Evolutionary conservation across 2,329 filamentous ascomycete species (phyloP).

Genomic region (Arthrobotrys iridis): DNA sequence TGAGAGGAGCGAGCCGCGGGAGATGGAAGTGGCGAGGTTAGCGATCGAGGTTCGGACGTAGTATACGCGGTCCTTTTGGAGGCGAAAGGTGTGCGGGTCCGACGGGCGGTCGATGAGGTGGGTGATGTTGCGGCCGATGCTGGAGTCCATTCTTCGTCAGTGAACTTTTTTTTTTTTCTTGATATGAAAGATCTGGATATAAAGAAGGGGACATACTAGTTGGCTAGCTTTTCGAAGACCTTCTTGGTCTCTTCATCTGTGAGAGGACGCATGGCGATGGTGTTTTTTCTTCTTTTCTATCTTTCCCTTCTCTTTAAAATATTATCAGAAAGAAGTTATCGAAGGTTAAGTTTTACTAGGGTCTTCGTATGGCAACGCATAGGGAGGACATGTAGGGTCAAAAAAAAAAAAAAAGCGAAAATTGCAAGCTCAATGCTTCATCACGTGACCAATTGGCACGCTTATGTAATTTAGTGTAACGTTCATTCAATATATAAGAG

Average conservation of each 20-base stretch:
- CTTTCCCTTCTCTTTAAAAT: neutral
- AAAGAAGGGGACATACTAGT: conserved; percentile 87
- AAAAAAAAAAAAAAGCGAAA: conserved; percentile 11
- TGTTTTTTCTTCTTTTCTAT: neutral
- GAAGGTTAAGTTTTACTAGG: conserved; percentile 16
- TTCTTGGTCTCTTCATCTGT: conserved; percentile 74
- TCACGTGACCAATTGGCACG: too few relatives aligned
- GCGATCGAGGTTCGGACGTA: conserved; percentile 90
- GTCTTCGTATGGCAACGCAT: too few relatives aligned
- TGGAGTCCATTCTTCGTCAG: conserved; percentile 62
- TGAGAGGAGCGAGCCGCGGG: conserved; percentile 81
- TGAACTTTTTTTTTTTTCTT: too few relatives aligned
- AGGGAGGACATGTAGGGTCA: too few relatives aligned
- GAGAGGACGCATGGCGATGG: conserved; percentile 76
- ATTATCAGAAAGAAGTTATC: conserved; percentile 5
- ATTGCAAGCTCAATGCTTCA: neutral
- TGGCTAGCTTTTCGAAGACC: conserved; percentile 90
- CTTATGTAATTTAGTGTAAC: too few relatives aligned
- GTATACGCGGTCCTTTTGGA: conserved; percentile 85
- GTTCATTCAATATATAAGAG: too few relatives aligned
- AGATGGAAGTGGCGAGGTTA: conserved; percentile 87
- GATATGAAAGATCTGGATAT: too few relatives aligned
- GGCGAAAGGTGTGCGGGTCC: conserved; percentile 85
- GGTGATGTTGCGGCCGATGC: conserved; percentile 67
- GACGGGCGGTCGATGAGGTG: conserved; percentile 74